Conservation (phyloP, 768 basidiomycete genomes). For the Sutorius australiensis region DNA sequence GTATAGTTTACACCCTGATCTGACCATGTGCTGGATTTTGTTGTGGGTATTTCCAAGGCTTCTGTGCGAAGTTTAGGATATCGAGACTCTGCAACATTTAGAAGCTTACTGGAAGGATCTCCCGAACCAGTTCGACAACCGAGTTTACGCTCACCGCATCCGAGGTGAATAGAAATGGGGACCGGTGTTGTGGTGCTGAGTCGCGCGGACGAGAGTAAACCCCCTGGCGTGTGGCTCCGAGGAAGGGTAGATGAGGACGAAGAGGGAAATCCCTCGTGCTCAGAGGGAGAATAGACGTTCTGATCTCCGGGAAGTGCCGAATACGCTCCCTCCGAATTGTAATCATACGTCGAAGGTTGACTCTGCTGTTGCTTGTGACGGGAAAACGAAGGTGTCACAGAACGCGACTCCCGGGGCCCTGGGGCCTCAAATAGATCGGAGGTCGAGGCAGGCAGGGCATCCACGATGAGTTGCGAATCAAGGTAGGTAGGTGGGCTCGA, state of each 20-base stretch:
- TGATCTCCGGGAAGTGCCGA: not conserved
- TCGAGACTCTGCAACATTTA: too few relatives aligned
- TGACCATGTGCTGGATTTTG: conserved; percentile 16
- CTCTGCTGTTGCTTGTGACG: not conserved
- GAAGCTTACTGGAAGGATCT: conserved; percentile 4
- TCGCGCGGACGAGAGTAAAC: too few relatives aligned
- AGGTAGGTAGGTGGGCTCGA: conserved; percentile 19
- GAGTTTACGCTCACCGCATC: conserved; percentile 13
- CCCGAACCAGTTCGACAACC: not conserved
- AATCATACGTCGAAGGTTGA: not conserved
- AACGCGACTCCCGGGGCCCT: not conserved
- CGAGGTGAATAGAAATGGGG: conserved; percentile 4
- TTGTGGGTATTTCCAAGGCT: not conserved
- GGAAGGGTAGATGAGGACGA: not conserved
- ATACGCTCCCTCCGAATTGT: not conserved
- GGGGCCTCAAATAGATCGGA: not conserved
- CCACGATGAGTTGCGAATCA: conserved; percentile 12
- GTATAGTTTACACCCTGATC: conserved; percentile 13
- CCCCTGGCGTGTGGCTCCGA: conserved; percentile 38
- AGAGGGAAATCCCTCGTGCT: not conserved
- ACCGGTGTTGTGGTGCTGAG: not conserved
- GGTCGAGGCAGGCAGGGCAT: not conserved
- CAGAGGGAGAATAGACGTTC: not conserved
- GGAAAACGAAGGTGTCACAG: not conserved
- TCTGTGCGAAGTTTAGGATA: not conserved